These are phyloP conservation scores for Malus hybrid DNA, from an alignment of 331 rosid genomes.

Conservation along the genomic window DNA sequence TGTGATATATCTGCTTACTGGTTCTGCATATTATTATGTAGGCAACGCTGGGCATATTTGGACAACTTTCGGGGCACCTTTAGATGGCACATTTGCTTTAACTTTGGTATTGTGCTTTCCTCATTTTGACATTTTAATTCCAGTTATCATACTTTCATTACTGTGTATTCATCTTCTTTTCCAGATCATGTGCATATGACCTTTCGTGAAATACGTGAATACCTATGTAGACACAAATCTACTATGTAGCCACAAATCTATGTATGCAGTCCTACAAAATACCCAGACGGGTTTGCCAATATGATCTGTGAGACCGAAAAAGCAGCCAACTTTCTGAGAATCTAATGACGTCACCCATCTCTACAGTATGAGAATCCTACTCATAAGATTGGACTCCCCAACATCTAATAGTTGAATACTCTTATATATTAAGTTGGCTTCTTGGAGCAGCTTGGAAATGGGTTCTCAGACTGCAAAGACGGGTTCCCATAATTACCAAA, in stretches of 20 bases:
- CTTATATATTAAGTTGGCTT: not conserved
- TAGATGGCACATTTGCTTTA: constrained; percentile 97
- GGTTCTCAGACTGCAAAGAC: no score
- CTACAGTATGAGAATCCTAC: not conserved
- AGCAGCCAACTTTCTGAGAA: not conserved
- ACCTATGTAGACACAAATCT: not conserved
- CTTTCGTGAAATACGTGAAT: not conserved
- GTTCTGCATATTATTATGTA: constrained; percentile 15
- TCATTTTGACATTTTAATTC: constrained; percentile 4
- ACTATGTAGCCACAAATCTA: no score
- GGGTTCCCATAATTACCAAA: no score
- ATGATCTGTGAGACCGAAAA: not conserved
- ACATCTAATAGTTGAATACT: not conserved
- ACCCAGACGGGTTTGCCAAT: not conserved
- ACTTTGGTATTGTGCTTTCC: constrained; percentile 59
- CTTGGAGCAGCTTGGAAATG: no score
- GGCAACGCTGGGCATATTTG: constrained; percentile 67
- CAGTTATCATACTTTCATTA: not conserved
- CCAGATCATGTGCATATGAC: not conserved
- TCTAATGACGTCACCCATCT: not conserved
- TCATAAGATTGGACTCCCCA: not conserved
- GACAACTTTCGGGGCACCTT: constrained; percentile 83
- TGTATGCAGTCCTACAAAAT: not conserved
- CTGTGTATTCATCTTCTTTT: not conserved
- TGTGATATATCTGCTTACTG: not conserved